Percentiles rank a stretch among this genome's conserved stretches.
phyloP scores from a whole-genome alignment of 306 rosid species.

The Ziziphus jujuba region DNA sequence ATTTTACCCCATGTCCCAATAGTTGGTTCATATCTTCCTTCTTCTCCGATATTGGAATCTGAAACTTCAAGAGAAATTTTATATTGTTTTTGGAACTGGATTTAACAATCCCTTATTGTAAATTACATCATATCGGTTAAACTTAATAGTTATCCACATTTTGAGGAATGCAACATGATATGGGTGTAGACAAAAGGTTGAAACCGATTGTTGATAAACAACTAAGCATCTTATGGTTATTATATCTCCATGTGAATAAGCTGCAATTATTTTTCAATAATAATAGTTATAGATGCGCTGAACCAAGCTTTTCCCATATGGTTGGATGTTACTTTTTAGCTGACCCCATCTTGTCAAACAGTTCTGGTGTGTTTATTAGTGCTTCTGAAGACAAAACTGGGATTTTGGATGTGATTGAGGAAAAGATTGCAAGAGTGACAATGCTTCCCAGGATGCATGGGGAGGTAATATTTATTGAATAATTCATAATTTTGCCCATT shows the following conservation, averaged over 20 bases:
- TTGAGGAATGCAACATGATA: too few relatives aligned
- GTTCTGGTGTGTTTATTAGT: constrained; percentile 74
- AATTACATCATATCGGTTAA: too few relatives aligned
- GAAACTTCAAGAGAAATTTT: background rate
- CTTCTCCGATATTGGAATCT: background rate
- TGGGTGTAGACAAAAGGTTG: too few relatives aligned
- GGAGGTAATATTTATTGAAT: constrained; percentile 55
- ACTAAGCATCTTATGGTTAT: too few relatives aligned
- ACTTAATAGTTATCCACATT: too few relatives aligned
- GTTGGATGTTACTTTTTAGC: background rate
- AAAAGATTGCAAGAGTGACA: constrained; percentile 82
- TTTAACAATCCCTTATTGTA: background rate
- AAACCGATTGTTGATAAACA: too few relatives aligned
- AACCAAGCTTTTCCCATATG: background rate
- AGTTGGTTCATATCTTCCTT: background rate
- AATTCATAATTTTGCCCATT: background rate
- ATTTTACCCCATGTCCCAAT: background rate
- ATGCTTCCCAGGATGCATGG: constrained; percentile 78
- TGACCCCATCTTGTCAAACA: constrained; percentile 32
- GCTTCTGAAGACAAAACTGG: constrained; percentile 71
- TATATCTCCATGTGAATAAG: too few relatives aligned
- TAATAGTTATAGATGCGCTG: background rate
- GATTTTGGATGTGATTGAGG: constrained; percentile 62
- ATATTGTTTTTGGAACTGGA: background rate
- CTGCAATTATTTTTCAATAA: background rate